Base-by-base conservation (phyloP, 1,284 basidiomycete genomes). In the Meira nashicola region DNA sequence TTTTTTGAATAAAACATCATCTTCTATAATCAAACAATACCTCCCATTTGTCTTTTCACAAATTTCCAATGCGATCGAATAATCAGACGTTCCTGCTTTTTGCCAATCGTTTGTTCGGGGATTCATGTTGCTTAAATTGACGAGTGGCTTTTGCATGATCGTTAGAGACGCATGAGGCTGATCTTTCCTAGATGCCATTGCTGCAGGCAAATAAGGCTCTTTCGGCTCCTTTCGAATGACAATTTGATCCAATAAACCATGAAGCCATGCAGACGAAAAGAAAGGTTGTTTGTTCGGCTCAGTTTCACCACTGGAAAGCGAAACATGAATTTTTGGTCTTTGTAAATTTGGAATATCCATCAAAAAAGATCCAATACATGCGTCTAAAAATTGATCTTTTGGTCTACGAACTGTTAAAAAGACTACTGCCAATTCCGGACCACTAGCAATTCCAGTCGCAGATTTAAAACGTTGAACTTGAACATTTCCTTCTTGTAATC, bases 301-400 rank as follows among this genome's bases (percentile, higher is more conserved):
- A 41, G 19, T 4, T n/a, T 53, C 50, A 19, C 50, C 50, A 39
- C 23, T 39, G 19, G n/a, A 19, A 33, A 53, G 7, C 2, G n/a
- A n/a, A 33, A 53, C 37, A 5, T n/a, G 23, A n/a, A 53, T 39
- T 11, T 38, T 39, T 19, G 15, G n/a, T 39, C 50, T n/a, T 53
- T 39, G 15, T 17, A 12, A 7, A 5, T n/a, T 15, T 14, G 12
- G 17, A 6, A 53, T 15, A 5, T 39, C 50, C 12, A n/a, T n/a
- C 38, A 53, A 25, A 39, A 53, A 41, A 5, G 50, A 53, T 2
- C 50, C 50, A n/a, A 53, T 17, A 7, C 17, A 2, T 39, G 50
- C 50, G 37, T 53, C 50, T 8, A 53, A 33, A 41, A 41, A 53
- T 25, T 53, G 50, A 4, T 53, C 38, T 2, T 53, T 5, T 33